Conservation (phyloP, 1,284 basidiomycete species). For the Trametes pubescens region DNA sequence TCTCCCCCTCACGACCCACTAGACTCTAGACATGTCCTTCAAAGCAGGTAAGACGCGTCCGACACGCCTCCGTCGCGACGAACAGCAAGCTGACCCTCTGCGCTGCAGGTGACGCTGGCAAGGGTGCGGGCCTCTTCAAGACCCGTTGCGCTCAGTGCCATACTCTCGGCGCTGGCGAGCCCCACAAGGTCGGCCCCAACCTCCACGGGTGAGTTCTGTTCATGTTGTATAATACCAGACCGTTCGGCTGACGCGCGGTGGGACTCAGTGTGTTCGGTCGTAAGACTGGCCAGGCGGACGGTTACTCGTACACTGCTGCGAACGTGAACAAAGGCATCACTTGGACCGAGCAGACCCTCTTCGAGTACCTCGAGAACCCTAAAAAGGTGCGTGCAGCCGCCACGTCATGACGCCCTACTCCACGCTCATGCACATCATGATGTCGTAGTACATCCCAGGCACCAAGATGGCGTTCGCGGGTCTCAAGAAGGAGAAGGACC, state of each 20-base stretch:
- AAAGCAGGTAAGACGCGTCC: slow-evolving; percentile 39
- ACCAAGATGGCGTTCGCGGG: slow-evolving; percentile 99
- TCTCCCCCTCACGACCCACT: slow-evolving; percentile 37
- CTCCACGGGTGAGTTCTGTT: slow-evolving; percentile 78
- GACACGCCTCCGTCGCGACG: neutral
- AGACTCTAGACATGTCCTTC: slow-evolving; percentile 48
- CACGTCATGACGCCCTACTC: slow-evolving; percentile 28
- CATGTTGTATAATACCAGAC: neutral
- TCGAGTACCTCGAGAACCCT: slow-evolving; percentile 95
- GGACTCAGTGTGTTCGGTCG: slow-evolving; percentile 77
- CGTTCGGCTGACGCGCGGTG: slow-evolving; percentile 25
- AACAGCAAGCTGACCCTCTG: slow-evolving; percentile 15
- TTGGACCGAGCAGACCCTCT: slow-evolving; percentile 90
- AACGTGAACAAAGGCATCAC: slow-evolving; percentile 95
- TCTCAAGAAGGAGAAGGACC: slow-evolving; percentile 97
- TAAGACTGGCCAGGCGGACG: slow-evolving; percentile 87
- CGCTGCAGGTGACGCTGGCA: slow-evolving; percentile 78
- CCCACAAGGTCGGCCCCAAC: slow-evolving; percentile 94
- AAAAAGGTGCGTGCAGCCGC: slow-evolving; percentile 78
- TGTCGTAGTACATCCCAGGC: slow-evolving; percentile 85
- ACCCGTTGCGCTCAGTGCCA: slow-evolving; percentile 99
- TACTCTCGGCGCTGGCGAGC: slow-evolving; percentile 85
- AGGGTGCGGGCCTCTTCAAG: slow-evolving; percentile 95
- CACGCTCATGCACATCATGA: slow-evolving; percentile 24
- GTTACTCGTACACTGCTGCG: slow-evolving; percentile 94